Conservation (phyloP, 345 rosid species). For the Anacardium occidentale region DNA sequence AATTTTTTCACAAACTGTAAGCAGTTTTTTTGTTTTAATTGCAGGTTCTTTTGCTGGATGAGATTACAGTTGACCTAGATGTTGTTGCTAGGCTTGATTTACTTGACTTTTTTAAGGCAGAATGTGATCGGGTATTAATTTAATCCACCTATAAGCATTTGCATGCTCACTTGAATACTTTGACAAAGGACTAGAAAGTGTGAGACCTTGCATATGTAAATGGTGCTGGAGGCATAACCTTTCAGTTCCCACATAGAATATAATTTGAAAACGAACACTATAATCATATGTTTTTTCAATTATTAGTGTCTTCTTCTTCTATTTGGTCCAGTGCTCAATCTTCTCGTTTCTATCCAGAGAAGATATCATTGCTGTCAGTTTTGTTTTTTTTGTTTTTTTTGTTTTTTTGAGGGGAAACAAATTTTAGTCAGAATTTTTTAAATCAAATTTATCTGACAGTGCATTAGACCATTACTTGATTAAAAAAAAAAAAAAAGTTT, state of each 20-base stretch:
- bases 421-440: too few relatives aligned
- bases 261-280: background rate
- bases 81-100: slow-evolving; percentile 95
- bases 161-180: background rate
- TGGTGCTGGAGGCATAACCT: slow-evolving; percentile 1
- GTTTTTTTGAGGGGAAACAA: too few relatives aligned
- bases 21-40: slow-evolving; percentile 10
- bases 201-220: background rate
- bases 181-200: background rate
- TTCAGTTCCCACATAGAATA: background rate
- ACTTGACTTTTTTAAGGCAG: slow-evolving; percentile 84
- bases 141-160: background rate
- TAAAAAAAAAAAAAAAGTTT: background rate
- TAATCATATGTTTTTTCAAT: background rate
- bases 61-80: slow-evolving; percentile 91
- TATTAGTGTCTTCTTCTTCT: background rate
- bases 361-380: background rate
- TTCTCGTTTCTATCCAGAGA: background rate
- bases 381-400: too few relatives aligned
- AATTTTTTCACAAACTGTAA: background rate
- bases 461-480: too few relatives aligned
- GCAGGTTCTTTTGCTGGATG: slow-evolving; percentile 90
- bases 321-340: background rate
- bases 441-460: too few relatives aligned
- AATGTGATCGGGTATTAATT: slow-evolving; percentile 70